Evolutionary conservation across 2,329 filamentous ascomycete species (phyloP).

Genomic region (Paramyrothecium roridum): DNA sequence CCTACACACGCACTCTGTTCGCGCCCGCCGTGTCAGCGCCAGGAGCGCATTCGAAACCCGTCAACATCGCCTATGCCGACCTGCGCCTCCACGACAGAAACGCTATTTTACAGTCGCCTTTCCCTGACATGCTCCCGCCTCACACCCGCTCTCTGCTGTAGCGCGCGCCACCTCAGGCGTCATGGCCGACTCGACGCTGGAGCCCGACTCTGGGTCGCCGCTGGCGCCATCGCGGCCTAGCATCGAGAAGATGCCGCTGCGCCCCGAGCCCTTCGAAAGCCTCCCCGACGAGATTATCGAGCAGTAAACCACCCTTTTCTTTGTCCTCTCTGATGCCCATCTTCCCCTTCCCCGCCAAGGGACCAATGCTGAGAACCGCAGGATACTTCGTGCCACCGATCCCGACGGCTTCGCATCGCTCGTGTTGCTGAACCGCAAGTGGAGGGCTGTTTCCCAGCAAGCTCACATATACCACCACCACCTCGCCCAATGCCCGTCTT

Average conservation of each 20-base stretch:
- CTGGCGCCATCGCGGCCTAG: conserved; percentile 26
- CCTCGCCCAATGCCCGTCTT: conserved; percentile 59
- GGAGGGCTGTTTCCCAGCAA: conserved; percentile 62
- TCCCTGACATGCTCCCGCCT: conserved; percentile 1
- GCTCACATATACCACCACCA: conserved; percentile 61
- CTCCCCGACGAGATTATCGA: conserved; percentile 69
- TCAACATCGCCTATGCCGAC: too few relatives aligned
- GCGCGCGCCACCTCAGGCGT: conserved; percentile 19
- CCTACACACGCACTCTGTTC: too few relatives aligned
- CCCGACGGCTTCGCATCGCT: conserved; percentile 66
- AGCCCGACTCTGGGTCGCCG: conserved; percentile 17
- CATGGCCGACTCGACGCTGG: conserved; percentile 25
- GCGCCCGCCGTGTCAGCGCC: too few relatives aligned
- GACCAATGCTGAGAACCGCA: conserved; percentile 25
- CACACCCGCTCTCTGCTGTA: conserved; percentile 18
- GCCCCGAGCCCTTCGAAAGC: conserved; percentile 44
- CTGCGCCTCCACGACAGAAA: neutral
- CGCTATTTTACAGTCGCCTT: neutral
- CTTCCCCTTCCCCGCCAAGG: neutral
- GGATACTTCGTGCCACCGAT: conserved; percentile 58
- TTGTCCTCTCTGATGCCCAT: neutral
- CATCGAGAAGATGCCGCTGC: conserved; percentile 28
- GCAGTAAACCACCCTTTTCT: conserved; percentile 46
- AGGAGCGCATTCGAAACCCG: too few relatives aligned
- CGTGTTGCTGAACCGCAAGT: conserved; percentile 62